phyloP scores from a whole-genome alignment of 306 rosid genomes.

The Clitoria ternatea region DNA sequence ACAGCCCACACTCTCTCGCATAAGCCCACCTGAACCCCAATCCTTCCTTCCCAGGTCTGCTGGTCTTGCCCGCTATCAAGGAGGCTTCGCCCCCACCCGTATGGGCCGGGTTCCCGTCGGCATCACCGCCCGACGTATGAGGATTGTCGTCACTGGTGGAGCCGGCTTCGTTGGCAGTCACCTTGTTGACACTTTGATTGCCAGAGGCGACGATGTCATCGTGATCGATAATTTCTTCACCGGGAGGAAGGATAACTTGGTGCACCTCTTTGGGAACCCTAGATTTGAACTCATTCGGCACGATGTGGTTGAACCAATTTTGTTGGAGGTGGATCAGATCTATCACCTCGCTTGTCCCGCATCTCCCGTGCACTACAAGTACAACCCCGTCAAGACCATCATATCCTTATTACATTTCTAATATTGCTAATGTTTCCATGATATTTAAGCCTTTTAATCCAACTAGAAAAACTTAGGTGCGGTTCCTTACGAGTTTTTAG shows the following conservation, averaged over 20 bases:
- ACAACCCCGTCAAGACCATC: conserved; percentile 88
- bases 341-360: conserved; percentile 98
- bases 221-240: conserved; percentile 90
- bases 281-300: conserved; percentile 87
- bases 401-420: conserved; percentile 51
- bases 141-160: conserved; percentile 84
- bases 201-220: conserved; percentile 73
- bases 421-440: too few relatives aligned
- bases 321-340: conserved; percentile 94
- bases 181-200: conserved; percentile 69
- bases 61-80: not conserved
- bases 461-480: too few relatives aligned
- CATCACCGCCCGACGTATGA: conserved; percentile 41
- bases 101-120: conserved; percentile 61
- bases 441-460: too few relatives aligned
- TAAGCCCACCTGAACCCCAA: conserved; percentile 50
- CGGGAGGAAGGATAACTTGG: conserved; percentile 73
- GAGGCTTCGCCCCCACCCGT: not conserved
- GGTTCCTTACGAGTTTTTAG: too few relatives aligned
- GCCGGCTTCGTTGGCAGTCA: conserved; percentile 95
- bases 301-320: conserved; percentile 87
- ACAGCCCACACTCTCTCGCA: conserved; percentile 74
- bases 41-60: conserved; percentile 25
- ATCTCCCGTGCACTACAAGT: conserved; percentile 90
- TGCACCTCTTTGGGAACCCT: conserved; percentile 70